phyloP scores from a whole-genome alignment of 345 rosid species.

The Eucalyptus leucophloia region DNA sequence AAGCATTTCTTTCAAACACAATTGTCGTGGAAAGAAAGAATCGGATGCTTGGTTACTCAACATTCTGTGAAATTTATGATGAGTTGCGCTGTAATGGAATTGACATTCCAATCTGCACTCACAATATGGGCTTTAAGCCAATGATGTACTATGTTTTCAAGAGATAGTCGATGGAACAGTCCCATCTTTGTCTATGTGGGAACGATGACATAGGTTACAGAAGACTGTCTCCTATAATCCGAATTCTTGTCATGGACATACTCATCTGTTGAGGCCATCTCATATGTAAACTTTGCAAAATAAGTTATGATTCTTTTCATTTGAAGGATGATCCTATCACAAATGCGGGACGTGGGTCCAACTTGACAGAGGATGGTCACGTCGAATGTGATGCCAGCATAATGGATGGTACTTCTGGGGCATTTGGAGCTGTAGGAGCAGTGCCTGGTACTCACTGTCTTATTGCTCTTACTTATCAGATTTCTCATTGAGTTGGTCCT shows the following conservation, averaged over 20 bases:
- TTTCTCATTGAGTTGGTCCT: neutral
- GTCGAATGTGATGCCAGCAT: slow-evolving; percentile 94
- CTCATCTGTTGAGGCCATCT: neutral
- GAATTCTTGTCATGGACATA: neutral
- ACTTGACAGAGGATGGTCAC: slow-evolving; percentile 82
- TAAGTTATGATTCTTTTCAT: neutral
- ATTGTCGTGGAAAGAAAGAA: neutral
- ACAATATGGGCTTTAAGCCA: neutral
- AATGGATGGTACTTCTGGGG: slow-evolving; percentile 82
- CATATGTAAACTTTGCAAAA: neutral
- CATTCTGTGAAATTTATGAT: neutral
- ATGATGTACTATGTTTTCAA: neutral
- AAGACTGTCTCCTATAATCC: neutral
- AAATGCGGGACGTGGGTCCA: slow-evolving; percentile 96
- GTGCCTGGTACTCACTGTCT: slow-evolving; percentile 53
- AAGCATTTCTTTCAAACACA: neutral
- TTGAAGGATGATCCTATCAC: slow-evolving; percentile 73
- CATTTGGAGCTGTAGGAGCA: slow-evolving; percentile 96
- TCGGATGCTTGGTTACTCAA: neutral
- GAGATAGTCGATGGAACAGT: neutral
- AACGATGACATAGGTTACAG: neutral
- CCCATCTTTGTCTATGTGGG: neutral
- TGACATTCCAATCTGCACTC: neutral
- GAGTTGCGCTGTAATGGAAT: neutral
- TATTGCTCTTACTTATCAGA: neutral